A percentile compares a stretch with the other conserved stretches of the same genome.
Evolutionary conservation across 306 rosid genomes (phyloP).

Genomic region (Quercus gilva): DNA sequence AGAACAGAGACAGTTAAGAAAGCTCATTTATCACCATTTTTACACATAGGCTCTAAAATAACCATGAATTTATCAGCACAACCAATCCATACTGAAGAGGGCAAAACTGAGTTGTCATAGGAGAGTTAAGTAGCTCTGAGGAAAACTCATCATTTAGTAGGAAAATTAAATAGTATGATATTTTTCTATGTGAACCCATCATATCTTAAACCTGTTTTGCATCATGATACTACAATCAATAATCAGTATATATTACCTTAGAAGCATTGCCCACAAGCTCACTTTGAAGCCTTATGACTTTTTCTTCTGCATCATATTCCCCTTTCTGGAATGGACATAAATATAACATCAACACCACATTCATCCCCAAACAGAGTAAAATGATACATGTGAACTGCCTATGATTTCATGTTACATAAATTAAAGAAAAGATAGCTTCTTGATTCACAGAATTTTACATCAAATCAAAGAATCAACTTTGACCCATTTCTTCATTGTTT

Average conservation of each 20-base stretch:
- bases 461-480: background rate
- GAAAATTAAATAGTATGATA: background rate
- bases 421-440: background rate
- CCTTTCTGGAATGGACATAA: slow-evolving; percentile 59
- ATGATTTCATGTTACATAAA: background rate
- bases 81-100: background rate
- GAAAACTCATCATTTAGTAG: background rate
- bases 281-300: slow-evolving; percentile 68
- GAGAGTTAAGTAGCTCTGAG: background rate
- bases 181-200: background rate
- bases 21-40: background rate
- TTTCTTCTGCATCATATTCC: slow-evolving; percentile 52
- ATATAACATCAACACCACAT: background rate
- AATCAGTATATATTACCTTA: slow-evolving; percentile 51
- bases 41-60: too few relatives aligned
- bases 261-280: slow-evolving; percentile 82
- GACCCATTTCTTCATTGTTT: background rate
- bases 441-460: background rate
- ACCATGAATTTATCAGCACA: too few relatives aligned
- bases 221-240: slow-evolving; percentile 14
- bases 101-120: background rate
- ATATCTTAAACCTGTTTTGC: background rate
- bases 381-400: background rate
- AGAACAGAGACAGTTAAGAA: background rate
- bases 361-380: background rate